Evolutionary conservation across 768 basidiomycete species (phyloP).

Genomic region (Pleurotus tuoliensis): DNA sequence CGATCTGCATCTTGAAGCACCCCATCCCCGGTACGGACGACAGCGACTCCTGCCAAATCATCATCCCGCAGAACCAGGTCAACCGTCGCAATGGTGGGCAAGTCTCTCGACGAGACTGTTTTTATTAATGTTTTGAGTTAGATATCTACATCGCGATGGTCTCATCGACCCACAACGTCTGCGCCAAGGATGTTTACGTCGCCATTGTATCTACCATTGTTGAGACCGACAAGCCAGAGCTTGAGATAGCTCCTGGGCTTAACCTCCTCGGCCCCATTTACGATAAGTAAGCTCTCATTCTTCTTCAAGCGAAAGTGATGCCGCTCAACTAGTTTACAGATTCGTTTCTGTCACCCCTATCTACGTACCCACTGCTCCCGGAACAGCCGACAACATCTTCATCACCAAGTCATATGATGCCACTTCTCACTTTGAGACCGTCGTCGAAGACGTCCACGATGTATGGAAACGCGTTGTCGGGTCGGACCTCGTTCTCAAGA

Average conservation of each 20-base stretch:
- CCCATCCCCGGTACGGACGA: slow-evolving; percentile 98
- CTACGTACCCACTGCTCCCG: slow-evolving; percentile 84
- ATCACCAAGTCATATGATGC: slow-evolving; percentile 98
- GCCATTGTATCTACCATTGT: slow-evolving; percentile 99
- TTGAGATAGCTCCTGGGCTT: slow-evolving; percentile 89
- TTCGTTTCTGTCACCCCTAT: slow-evolving; percentile 87
- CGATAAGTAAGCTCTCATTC: slow-evolving; percentile 69
- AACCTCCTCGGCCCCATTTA: slow-evolving; percentile 87
- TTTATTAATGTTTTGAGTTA: slow-evolving; percentile 24
- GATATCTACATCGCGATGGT: slow-evolving; percentile 99
- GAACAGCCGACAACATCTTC: slow-evolving; percentile 86
- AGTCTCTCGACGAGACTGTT: not conserved
- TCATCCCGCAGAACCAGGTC: slow-evolving; percentile 99
- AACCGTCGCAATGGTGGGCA: slow-evolving; percentile 81
- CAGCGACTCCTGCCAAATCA: slow-evolving; percentile 92
- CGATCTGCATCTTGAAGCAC: slow-evolving; percentile 97
- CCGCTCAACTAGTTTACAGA: slow-evolving; percentile 35
- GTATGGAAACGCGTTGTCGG: slow-evolving; percentile 90
- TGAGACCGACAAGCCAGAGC: slow-evolving; percentile 89
- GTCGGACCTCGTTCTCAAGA: slow-evolving; percentile 78
- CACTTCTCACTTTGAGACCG: slow-evolving; percentile 98
- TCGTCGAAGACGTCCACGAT: slow-evolving; percentile 94
- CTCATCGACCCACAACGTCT: slow-evolving; percentile 95
- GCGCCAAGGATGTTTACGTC: slow-evolving; percentile 91
- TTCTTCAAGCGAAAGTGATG: slow-evolving; percentile 9